Base-by-base conservation (phyloP, 75 land plant genomes). In the Pinus taeda region DNA sequence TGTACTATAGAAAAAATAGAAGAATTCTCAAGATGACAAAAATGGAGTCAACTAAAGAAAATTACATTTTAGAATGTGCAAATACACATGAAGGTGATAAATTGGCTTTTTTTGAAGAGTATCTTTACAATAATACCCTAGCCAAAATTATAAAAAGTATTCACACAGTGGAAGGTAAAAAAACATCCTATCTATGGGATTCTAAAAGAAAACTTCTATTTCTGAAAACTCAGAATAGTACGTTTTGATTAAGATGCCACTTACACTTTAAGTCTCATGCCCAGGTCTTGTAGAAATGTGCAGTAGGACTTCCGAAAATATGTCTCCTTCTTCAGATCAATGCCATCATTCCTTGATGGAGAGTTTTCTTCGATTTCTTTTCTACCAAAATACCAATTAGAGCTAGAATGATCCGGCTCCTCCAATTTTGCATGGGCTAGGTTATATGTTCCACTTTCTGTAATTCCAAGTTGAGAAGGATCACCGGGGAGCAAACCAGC, bases 251-350 rank as follows among this genome's bases (percentile, higher is more conserved):
- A 8, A 69, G 42, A 69, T 69, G n/a, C 42, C 49, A 21, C 87
- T 75, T 86, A 93, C 96, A 92, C 90, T 93, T 92, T 92, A 15
- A 93, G 90, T 56, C 90, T 81, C 92, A 93, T 93, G 76, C 94
- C 94, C 24, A 93, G 81, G 77, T 93, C 94, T 74, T 93, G 95
- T 65, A 94, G 70, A 72, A 90, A 94, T 24, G 93, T 89, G 77
- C 95, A 90, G 67, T 90, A 95, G 33, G 98, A 92, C 76, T 95
- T 93, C 29, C 98, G 85, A 22, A 95, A 76, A 75, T 95, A 93
- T 3, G 93, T 77, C 80, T 94, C 95, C 66, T 92, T 90, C 87
- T 88, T 94, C 81, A 92, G 78, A 78, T 92, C 93, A 78, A 92
- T 89, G 24, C 87, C 88, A 87, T 95, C 98, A 72, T 73, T 78